Evolutionary conservation across 139 green algal species (phyloP).

Genomic region (Limnomonas spitsbergensis): DNA sequence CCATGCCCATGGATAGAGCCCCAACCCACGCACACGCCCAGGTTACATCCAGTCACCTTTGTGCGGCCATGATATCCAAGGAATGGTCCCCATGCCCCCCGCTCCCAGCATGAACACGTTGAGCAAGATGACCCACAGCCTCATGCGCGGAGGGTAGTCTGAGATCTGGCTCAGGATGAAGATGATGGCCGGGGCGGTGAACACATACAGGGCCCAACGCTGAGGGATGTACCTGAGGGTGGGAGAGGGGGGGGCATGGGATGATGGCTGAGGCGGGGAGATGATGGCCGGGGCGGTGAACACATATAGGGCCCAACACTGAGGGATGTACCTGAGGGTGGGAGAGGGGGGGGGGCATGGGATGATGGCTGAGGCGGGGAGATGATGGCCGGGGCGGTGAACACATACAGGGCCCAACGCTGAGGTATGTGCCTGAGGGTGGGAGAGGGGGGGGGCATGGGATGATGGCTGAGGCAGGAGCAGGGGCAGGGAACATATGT

Average conservation of each 20-base stretch:
- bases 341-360: neutral
- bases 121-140: conserved; percentile 37
- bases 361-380: no score
- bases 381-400: conserved; percentile 41
- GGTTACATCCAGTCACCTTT: no score
- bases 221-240: conserved; percentile 34
- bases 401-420: conserved; percentile 41
- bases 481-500: conserved; percentile 34
- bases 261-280: no score
- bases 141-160: conserved; percentile 33
- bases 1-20: no score
- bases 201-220: conserved; percentile 41
- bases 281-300: conserved; percentile 42
- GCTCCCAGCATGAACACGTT: conserved; percentile 37
- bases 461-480: no score
- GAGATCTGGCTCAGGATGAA: conserved; percentile 38
- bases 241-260: neutral
- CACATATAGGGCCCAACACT: conserved; percentile 41
- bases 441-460: neutral
- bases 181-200: conserved; percentile 41
- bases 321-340: conserved; percentile 31
- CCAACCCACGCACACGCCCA: no score
- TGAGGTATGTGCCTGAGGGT: conserved; percentile 33
- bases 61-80: conserved; percentile 38
- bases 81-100: conserved; percentile 37